These are phyloP conservation scores for Alloteropsis semialata DNA, from an alignment of 176 grass and related monocot genomes.

Conservation along the genomic window DNA sequence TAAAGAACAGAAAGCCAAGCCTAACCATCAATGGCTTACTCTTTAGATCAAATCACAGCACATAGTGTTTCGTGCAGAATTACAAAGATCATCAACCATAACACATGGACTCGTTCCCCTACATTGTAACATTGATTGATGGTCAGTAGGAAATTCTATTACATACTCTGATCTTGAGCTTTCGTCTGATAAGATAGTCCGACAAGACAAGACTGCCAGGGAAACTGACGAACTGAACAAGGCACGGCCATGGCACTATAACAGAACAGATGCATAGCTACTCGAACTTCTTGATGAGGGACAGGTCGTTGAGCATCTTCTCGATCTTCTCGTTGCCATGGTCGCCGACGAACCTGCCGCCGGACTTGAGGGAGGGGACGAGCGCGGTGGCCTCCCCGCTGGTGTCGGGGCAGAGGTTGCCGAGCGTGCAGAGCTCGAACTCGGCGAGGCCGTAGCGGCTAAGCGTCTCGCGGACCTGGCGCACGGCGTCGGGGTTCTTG, in stretches of 20 bases:
- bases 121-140: background rate
- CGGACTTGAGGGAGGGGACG: slow-evolving; percentile 70
- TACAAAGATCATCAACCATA: background rate
- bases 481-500: slow-evolving; percentile 95
- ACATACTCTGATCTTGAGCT: background rate
- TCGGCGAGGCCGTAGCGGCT: slow-evolving; percentile 45
- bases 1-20: background rate
- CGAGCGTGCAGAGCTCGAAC: slow-evolving; percentile 85
- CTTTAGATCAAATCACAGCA: background rate
- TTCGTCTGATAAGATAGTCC: background rate
- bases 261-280: slow-evolving; percentile 23
- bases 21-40: background rate
- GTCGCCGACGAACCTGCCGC: slow-evolving; percentile 33
- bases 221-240: too few relatives aligned
- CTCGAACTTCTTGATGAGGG: slow-evolving; percentile 95
- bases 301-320: slow-evolving; percentile 91
- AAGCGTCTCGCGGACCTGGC: slow-evolving; percentile 86
- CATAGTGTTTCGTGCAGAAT: background rate
- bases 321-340: slow-evolving; percentile 59
- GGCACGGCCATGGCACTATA: background rate
- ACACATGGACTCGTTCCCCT: background rate
- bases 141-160: background rate
- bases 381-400: slow-evolving; percentile 73
- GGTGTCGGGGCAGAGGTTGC: slow-evolving; percentile 92
- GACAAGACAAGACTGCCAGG: too few relatives aligned